Percentiles rank a stretch among this genome's conserved stretches.
Evolutionary conservation across 768 basidiomycete genomes (phyloP).

Genomic region (Phanerochaete sordida): DNA sequence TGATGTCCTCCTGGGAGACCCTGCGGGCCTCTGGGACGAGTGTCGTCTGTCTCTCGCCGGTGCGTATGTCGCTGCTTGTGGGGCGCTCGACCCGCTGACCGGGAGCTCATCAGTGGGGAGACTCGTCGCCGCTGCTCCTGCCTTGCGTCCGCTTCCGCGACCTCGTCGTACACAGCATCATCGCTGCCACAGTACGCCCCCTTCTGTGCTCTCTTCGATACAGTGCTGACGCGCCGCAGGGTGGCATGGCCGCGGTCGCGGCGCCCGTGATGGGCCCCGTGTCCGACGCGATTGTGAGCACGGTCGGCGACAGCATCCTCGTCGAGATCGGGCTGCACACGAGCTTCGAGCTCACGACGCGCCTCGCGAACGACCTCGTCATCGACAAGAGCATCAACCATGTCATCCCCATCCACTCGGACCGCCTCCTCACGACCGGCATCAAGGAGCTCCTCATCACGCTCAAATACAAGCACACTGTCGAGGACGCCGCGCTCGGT

Average conservation of each 20-base stretch:
- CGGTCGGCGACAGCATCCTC: constrained; percentile 54
- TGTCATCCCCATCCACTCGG: constrained; percentile 49
- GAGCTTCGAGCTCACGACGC: constrained; percentile 48
- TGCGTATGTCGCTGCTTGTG: constrained; percentile 26
- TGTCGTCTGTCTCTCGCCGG: constrained; percentile 59
- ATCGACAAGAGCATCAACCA: constrained; percentile 45
- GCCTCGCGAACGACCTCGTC: constrained; percentile 50
- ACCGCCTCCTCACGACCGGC: constrained; percentile 51
- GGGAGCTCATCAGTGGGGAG: constrained; percentile 46
- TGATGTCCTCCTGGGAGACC: constrained; percentile 62
- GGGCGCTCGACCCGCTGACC: neutral
- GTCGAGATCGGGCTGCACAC: constrained; percentile 54
- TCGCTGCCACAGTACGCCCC: constrained; percentile 53
- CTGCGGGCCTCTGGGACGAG: constrained; percentile 56
- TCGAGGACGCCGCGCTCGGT: constrained; percentile 55
- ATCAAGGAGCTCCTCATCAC: constrained; percentile 58
- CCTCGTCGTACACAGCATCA: constrained; percentile 56
- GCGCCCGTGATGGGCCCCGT: constrained; percentile 52
- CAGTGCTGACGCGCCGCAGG: constrained; percentile 20
- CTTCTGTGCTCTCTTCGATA: neutral
- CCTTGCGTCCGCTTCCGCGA: constrained; percentile 65
- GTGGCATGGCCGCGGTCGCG: constrained; percentile 41
- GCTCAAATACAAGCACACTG: constrained; percentile 54
- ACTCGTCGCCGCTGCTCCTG: constrained; percentile 57
- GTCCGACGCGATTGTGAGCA: constrained; percentile 45